Conservation (phyloP, 1,284 basidiomycete species). For the Tremellales sp. region DNA sequence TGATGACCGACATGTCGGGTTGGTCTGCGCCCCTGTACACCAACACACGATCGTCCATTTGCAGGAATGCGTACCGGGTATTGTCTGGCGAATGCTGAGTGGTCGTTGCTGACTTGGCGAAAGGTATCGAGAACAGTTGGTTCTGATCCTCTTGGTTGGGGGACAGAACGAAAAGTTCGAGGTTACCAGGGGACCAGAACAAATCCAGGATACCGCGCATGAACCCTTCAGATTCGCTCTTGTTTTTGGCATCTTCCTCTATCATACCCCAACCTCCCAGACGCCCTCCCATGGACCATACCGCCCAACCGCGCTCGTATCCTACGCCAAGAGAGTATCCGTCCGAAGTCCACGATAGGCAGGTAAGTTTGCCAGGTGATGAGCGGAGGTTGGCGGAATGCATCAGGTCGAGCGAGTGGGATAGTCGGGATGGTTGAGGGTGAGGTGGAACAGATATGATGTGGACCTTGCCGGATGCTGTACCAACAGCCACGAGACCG, state of each 20-base stretch:
- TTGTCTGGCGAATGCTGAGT: conserved; percentile 76
- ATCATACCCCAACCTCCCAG: conserved; percentile 61
- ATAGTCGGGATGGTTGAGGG: conserved; percentile 21
- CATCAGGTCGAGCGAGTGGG: conserved; percentile 31
- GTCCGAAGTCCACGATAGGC: conserved; percentile 88
- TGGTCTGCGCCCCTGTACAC: conserved; percentile 98
- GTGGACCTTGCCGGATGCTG: conserved; percentile 57
- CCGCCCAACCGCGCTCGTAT: conserved; percentile 82
- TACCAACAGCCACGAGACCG: conserved; percentile 79
- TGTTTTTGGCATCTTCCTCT: conserved; percentile 49
- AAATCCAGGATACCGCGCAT: conserved; percentile 62
- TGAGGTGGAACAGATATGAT: conserved; percentile 51
- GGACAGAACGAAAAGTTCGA: conserved; percentile 69
- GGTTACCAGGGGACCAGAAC: conserved; percentile 87
- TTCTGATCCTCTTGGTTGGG: conserved; percentile 49
- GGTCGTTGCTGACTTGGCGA: conserved; percentile 91
- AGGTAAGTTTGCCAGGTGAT: conserved; percentile 64
- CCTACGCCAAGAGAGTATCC: conserved; percentile 97
- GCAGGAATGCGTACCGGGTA: conserved; percentile 80
- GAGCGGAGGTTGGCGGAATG: conserved; percentile 41
- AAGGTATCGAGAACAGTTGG: conserved; percentile 80
- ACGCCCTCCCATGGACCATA: conserved; percentile 87
- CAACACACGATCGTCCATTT: conserved; percentile 88
- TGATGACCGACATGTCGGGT: conserved; percentile 96
- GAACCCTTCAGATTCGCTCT: conserved; percentile 63